A percentile compares a stretch with the other conserved stretches of the same genome.
Conservation (phyloP, 192 early-diverging fungal species). For the Powellomyces hirtus region DNA sequence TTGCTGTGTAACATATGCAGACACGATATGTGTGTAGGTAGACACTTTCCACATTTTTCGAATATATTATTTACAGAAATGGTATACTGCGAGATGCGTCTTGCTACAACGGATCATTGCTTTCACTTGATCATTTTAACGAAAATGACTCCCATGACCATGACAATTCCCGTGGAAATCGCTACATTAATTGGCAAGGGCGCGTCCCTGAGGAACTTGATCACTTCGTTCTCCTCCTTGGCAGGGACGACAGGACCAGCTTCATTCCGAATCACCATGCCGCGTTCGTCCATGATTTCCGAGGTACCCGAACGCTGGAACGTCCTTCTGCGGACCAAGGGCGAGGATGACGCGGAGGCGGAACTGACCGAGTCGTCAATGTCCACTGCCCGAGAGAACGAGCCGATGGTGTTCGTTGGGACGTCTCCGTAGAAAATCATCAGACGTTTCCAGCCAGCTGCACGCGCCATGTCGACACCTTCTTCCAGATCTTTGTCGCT, state of each 20-base stretch:
- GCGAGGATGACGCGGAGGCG: not conserved
- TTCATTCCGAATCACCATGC: not conserved
- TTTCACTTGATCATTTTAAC: constrained; percentile 22
- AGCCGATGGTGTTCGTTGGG: not conserved
- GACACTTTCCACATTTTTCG: no score
- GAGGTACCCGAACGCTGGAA: not conserved
- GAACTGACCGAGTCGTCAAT: constrained; percentile 9
- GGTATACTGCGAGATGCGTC: not conserved
- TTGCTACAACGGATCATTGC: not conserved
- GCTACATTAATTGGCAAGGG: constrained; percentile 56
- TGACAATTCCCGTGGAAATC: constrained; percentile 45
- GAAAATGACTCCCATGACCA: constrained; percentile 41
- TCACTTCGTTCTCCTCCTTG: constrained; percentile 3
- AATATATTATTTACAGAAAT: no score
- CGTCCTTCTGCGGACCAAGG: not conserved
- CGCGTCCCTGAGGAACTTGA: constrained; percentile 43
- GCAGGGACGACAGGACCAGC: not conserved
- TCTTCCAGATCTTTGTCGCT: constrained; percentile 82
- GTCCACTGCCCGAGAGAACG: not conserved
- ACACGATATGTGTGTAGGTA: no score
- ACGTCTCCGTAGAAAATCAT: constrained; percentile 53
- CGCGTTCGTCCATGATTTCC: not conserved
- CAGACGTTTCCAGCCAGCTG: constrained; percentile 71
- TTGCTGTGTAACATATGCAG: no score
- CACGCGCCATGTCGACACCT: constrained; percentile 77